Conservation (phyloP, 768 basidiomycete species). For the Tylopilus plumbeoviolaceoides region DNA sequence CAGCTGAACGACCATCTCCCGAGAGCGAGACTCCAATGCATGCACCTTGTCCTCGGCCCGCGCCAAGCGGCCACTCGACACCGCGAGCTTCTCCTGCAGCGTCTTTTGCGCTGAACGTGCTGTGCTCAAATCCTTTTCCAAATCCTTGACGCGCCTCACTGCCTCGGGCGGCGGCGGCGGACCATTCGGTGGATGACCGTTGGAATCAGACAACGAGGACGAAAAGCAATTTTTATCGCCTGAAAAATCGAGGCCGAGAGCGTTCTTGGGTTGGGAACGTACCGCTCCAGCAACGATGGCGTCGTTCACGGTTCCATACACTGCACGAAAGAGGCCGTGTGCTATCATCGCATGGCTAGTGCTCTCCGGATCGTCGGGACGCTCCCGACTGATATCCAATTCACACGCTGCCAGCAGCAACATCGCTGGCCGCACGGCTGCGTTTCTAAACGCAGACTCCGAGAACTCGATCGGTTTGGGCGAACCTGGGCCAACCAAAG, state of each 20-base stretch:
- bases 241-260: slow-evolving; percentile 26
- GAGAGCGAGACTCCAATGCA: slow-evolving; percentile 22
- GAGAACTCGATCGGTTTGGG: slow-evolving; percentile 7
- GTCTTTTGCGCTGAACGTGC: slow-evolving; percentile 12
- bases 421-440: slow-evolving; percentile 26
- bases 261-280: slow-evolving; percentile 15
- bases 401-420: slow-evolving; percentile 32
- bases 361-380: slow-evolving; percentile 17
- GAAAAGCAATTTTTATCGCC: not conserved
- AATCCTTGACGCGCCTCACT: slow-evolving; percentile 13
- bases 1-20: slow-evolving; percentile 14
- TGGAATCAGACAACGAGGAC: not conserved
- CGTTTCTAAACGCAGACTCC: slow-evolving; percentile 7
- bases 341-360: slow-evolving; percentile 19
- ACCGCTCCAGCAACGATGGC: slow-evolving; percentile 15
- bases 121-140: slow-evolving; percentile 25
- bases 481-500: slow-evolving; percentile 6
- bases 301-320: slow-evolving; percentile 26
- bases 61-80: slow-evolving; percentile 12
- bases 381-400: slow-evolving; percentile 30
- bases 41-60: slow-evolving; percentile 14
- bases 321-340: slow-evolving; percentile 28
- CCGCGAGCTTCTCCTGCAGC: slow-evolving; percentile 19
- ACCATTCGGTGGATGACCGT: not conserved
- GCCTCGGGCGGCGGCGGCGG: not conserved